Conservation (phyloP, 2,329 filamentous ascomycete species). For the Colletotrichum godetiae region DNA sequence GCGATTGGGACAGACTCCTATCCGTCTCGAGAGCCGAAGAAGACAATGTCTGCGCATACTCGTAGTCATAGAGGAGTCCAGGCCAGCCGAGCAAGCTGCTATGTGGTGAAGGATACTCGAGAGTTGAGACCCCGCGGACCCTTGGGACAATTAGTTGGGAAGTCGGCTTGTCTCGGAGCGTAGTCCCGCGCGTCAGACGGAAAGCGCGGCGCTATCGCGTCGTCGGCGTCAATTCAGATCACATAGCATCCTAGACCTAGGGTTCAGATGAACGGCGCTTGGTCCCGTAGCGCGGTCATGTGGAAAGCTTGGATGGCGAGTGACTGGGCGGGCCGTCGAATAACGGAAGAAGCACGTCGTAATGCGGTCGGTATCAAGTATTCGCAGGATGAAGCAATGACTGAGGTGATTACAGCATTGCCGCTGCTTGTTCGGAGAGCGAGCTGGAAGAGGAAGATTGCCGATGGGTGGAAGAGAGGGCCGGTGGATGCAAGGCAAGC, state of each 20-base stretch:
- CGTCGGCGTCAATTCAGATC: constrained; percentile 22
- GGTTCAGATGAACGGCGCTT: constrained; percentile 9
- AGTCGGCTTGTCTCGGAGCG: constrained; percentile 19
- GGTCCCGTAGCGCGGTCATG: not conserved
- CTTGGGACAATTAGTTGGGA: not conserved
- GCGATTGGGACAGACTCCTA: not conserved
- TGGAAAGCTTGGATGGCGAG: constrained; percentile 1
- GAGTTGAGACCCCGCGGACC: not conserved
- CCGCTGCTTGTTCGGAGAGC: constrained; percentile 10
- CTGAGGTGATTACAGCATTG: not conserved
- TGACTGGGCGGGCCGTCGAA: too few species aligned
- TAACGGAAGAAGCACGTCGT: not conserved
- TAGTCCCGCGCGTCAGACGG: constrained; percentile 15
- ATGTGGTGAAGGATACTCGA: not conserved
- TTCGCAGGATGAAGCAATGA: not conserved
- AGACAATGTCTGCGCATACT: not conserved
- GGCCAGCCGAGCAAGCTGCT: not conserved
- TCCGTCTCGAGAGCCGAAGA: not conserved
- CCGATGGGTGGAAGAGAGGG: constrained; percentile 8
- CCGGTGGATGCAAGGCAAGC: constrained; percentile 3
- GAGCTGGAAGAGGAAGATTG: constrained; percentile 18
- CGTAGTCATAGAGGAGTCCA: not conserved
- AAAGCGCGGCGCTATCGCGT: constrained; percentile 22
- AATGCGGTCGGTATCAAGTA: not conserved
- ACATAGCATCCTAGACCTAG: not conserved